Evolutionary conservation across 2,329 filamentous ascomycete species (phyloP).

Genomic region (Hymenoscyphus fructigenus): DNA sequence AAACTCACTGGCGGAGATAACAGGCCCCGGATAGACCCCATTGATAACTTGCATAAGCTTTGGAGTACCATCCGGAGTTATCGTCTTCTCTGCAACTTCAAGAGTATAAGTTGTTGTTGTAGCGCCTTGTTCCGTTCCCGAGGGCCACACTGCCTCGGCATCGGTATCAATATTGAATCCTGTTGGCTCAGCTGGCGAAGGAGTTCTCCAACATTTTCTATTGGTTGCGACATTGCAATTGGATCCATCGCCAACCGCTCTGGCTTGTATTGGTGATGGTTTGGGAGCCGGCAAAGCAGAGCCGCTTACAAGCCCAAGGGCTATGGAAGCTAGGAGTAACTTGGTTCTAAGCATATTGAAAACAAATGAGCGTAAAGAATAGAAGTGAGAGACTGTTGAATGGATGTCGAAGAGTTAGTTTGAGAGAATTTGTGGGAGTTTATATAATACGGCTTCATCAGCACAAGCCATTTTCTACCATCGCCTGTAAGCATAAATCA

Average conservation of each 20-base stretch:
- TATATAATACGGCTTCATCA: too few species aligned
- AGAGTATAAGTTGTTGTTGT: slow-evolving; percentile 5
- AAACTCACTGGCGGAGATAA: slow-evolving; percentile 27
- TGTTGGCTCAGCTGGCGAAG: neutral
- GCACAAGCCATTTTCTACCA: too few species aligned
- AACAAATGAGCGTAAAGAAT: too few species aligned
- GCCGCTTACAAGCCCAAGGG: neutral
- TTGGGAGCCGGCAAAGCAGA: neutral
- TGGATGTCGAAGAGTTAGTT: too few species aligned
- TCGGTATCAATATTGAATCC: slow-evolving; percentile 6
- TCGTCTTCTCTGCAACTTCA: neutral
- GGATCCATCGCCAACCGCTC: neutral
- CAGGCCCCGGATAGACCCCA: slow-evolving; percentile 35
- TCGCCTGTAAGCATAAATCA: too few species aligned
- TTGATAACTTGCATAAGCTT: slow-evolving; percentile 52
- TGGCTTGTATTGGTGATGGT: neutral
- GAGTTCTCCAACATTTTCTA: slow-evolving; percentile 1
- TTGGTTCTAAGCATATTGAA: slow-evolving; percentile 4
- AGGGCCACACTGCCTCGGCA: slow-evolving; percentile 2
- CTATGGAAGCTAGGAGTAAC: slow-evolving; percentile 4
- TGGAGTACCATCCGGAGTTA: slow-evolving; percentile 36
- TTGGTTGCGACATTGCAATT: slow-evolving; percentile 1
- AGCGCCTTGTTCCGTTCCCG: neutral
- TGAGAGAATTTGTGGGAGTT: too few species aligned
- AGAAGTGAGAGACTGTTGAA: too few species aligned